phyloP scores from a whole-genome alignment of 768 basidiomycete species.

The Gymnopilus junonius region DNA sequence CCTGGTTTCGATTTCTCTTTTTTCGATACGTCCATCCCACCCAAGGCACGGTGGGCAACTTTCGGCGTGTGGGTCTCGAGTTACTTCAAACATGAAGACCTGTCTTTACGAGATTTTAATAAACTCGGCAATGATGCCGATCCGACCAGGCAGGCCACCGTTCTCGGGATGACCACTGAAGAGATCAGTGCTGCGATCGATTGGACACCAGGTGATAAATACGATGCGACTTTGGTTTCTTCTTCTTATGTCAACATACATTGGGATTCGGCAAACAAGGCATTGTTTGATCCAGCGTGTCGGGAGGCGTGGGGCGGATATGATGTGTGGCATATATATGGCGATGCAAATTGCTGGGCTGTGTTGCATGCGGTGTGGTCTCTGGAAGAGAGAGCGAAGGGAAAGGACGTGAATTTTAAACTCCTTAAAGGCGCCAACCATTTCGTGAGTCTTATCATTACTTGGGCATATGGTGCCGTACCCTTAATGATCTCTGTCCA shows the following conservation, averaged over 20 bases:
- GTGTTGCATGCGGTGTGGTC: constrained; percentile 19
- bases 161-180: constrained; percentile 14
- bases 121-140: constrained; percentile 19
- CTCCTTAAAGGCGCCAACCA: constrained; percentile 20
- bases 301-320: not conserved
- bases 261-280: constrained; percentile 23
- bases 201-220: constrained; percentile 5
- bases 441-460: constrained; percentile 18
- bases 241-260: constrained; percentile 8
- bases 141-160: constrained; percentile 21
- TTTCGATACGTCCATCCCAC: constrained; percentile 23
- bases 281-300: constrained; percentile 15
- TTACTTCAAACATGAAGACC: constrained; percentile 36
- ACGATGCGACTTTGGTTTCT: constrained; percentile 12
- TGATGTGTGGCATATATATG: not conserved
- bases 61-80: constrained; percentile 30
- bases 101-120: constrained; percentile 1
- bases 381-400: constrained; percentile 15
- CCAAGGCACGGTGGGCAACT: constrained; percentile 11
- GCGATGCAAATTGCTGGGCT: constrained; percentile 9
- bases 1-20: constrained; percentile 3
- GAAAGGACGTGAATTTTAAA: constrained; percentile 11
- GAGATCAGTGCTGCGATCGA: constrained; percentile 22
- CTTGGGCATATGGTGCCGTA: not conserved
- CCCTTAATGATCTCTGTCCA: not conserved